phyloP scores from a whole-genome alignment of 768 basidiomycete species.

The Amanita subjunquillea region DNA sequence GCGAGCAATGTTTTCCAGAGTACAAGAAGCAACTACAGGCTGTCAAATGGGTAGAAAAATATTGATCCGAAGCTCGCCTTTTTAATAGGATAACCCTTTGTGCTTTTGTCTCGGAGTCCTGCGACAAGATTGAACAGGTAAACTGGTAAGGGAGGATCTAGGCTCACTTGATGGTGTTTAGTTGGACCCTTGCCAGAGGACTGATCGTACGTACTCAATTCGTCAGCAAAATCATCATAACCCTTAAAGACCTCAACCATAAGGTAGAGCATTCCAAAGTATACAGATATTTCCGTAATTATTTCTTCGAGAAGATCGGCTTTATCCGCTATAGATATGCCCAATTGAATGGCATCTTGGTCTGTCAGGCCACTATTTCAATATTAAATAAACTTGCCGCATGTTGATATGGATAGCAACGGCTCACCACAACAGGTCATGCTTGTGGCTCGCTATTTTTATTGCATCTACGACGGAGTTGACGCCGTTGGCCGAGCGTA shows the following conservation, averaged over 20 bases:
- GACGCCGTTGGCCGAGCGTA: conserved; percentile 77
- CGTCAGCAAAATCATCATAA: conserved; percentile 92
- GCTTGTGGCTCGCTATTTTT: conserved; percentile 82
- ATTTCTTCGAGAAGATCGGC: conserved; percentile 82
- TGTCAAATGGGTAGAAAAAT: neutral
- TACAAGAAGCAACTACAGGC: conserved; percentile 69
- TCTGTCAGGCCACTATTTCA: conserved; percentile 61
- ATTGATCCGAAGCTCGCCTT: conserved; percentile 43
- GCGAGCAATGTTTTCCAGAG: conserved; percentile 91
- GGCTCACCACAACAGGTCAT: conserved; percentile 69
- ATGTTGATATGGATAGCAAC: neutral
- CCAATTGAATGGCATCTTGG: conserved; percentile 59
- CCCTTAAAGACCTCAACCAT: conserved; percentile 89
- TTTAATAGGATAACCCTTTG: conserved; percentile 95
- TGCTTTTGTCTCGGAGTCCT: conserved; percentile 82
- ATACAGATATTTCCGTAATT: conserved; percentile 86
- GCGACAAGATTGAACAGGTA: conserved; percentile 90
- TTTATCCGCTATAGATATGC: conserved; percentile 60
- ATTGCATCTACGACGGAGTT: conserved; percentile 77
- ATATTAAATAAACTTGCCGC: neutral
- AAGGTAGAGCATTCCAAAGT: conserved; percentile 92
- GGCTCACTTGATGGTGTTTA: conserved; percentile 55
- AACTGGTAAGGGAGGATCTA: conserved; percentile 89
- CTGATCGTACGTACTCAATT: conserved; percentile 64
- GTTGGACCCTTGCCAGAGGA: neutral